phyloP scores from a whole-genome alignment of 192 early-diverging fungal genomes.

The Lobosporangium transversale region DNA sequence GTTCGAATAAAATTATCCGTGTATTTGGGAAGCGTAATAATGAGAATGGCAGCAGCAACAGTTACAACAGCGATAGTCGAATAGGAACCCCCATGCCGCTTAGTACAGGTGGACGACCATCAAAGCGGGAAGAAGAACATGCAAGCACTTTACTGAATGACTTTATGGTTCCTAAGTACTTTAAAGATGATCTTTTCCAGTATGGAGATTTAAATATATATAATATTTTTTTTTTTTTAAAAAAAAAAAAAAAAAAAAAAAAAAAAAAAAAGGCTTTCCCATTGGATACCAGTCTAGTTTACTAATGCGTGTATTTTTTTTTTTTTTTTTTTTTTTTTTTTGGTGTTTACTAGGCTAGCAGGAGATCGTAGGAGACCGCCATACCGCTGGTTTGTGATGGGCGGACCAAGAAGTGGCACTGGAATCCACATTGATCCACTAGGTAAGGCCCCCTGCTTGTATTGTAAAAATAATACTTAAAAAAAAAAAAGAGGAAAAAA shows the following conservation, averaged over 20 bases:
- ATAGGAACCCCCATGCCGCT: neutral
- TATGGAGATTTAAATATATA: too few relatives aligned
- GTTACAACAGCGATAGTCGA: neutral
- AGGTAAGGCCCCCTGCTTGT: slow-evolving; percentile 4
- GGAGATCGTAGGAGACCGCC: slow-evolving; percentile 73
- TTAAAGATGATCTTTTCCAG: slow-evolving; percentile 77
- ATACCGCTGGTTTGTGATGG: slow-evolving; percentile 82
- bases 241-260: too few relatives aligned
- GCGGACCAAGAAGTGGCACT: slow-evolving; percentile 76
- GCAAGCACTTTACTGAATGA: slow-evolving; percentile 65
- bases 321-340: neutral
- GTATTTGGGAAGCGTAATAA: slow-evolving; percentile 33
- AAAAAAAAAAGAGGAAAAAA: neutral
- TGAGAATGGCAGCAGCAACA: neutral
- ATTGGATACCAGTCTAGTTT: too few relatives aligned
- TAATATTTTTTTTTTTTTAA: too few relatives aligned
- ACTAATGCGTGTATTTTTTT: neutral
- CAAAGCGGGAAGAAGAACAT: slow-evolving; percentile 36
- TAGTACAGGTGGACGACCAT: slow-evolving; percentile 2
- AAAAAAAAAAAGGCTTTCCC: too few relatives aligned
- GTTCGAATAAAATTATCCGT: slow-evolving; percentile 26
- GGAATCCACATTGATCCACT: slow-evolving; percentile 79
- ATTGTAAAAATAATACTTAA: too few relatives aligned
- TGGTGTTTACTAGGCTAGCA: slow-evolving; percentile 41
- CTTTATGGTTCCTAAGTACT: slow-evolving; percentile 75